Percentiles rank a stretch among this genome's conserved stretches.
phyloP scores from a whole-genome alignment of 768 basidiomycete genomes.

The Wakefieldia striispora region DNA sequence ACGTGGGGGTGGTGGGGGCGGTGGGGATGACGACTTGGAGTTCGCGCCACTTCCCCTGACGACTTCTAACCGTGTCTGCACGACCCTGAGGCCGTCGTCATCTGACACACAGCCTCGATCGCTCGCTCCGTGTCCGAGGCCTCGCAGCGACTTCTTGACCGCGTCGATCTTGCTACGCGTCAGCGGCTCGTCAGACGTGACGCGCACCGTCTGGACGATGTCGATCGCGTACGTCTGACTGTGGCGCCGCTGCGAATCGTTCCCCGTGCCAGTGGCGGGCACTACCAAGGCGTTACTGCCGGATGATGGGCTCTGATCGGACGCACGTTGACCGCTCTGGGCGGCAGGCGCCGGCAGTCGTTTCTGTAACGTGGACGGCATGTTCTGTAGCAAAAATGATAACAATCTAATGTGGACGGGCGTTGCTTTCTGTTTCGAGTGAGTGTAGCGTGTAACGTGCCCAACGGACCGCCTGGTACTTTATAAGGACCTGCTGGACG shows the following conservation, averaged over 20 bases:
- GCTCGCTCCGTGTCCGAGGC: constrained; percentile 18
- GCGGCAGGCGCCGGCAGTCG: constrained; percentile 8
- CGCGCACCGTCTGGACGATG: constrained; percentile 29
- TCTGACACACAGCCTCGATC: constrained; percentile 32
- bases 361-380: constrained; percentile 23
- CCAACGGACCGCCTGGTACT: constrained; percentile 8
- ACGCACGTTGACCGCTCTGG: constrained; percentile 3
- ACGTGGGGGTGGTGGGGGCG: constrained; percentile 12
- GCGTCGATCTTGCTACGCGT: constrained; percentile 26
- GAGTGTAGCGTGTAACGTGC: constrained; percentile 1
- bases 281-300: not conserved
- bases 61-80: constrained; percentile 27
- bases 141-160: constrained; percentile 30
- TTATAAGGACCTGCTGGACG: constrained; percentile 19
- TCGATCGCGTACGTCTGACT: constrained; percentile 28
- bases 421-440: not conserved
- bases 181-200: constrained; percentile 28
- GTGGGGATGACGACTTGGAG: constrained; percentile 1
- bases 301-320: constrained; percentile 11
- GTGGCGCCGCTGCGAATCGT: not conserved
- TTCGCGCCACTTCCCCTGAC: constrained; percentile 10
- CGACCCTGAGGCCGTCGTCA: constrained; percentile 30
- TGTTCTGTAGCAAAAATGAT: not conserved
- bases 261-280: not conserved
- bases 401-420: not conserved